These are phyloP conservation scores for Phylloporus sp. DNA, from an alignment of 768 basidiomycete genomes.

Conservation along the genomic window DNA sequence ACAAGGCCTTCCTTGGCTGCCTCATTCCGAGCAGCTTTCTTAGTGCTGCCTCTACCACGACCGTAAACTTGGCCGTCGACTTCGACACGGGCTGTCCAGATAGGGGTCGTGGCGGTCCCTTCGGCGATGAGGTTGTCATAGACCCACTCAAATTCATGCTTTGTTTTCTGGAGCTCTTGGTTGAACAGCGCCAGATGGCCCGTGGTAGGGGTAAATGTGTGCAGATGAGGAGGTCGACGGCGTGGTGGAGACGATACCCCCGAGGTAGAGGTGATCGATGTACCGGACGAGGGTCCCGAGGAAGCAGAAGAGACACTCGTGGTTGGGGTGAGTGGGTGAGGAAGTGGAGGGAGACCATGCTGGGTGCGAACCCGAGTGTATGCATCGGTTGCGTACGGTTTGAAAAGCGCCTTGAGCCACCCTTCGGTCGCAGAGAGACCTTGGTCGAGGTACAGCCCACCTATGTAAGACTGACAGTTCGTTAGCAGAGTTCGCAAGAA, in stretches of 20 bases:
- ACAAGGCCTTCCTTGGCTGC: constrained; percentile 72
- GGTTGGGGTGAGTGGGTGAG: constrained; percentile 18
- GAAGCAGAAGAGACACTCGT: constrained; percentile 17
- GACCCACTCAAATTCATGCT: constrained; percentile 64
- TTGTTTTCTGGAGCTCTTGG: constrained; percentile 61
- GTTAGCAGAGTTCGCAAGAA: background rate
- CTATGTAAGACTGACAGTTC: constrained; percentile 61
- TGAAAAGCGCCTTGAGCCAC: constrained; percentile 64
- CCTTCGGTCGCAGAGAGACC: constrained; percentile 50
- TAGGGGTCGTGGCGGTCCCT: constrained; percentile 63
- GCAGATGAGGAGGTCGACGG: constrained; percentile 9
- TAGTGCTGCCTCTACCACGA: constrained; percentile 64
- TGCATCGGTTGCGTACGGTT: constrained; percentile 57
- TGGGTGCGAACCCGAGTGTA: constrained; percentile 63
- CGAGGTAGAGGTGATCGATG: background rate
- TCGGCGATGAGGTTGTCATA: constrained; percentile 48
- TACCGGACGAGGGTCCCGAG: background rate
- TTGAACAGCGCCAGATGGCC: constrained; percentile 82
- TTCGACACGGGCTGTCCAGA: constrained; percentile 66
- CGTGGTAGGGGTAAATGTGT: constrained; percentile 27
- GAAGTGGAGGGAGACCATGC: constrained; percentile 56
- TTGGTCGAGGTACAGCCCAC: constrained; percentile 71
- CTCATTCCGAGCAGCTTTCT: constrained; percentile 77
- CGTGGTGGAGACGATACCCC: constrained; percentile 11
- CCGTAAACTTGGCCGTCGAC: constrained; percentile 61